Conservation (phyloP, 129 eudicot species). For the Glebionis coronaria region DNA sequence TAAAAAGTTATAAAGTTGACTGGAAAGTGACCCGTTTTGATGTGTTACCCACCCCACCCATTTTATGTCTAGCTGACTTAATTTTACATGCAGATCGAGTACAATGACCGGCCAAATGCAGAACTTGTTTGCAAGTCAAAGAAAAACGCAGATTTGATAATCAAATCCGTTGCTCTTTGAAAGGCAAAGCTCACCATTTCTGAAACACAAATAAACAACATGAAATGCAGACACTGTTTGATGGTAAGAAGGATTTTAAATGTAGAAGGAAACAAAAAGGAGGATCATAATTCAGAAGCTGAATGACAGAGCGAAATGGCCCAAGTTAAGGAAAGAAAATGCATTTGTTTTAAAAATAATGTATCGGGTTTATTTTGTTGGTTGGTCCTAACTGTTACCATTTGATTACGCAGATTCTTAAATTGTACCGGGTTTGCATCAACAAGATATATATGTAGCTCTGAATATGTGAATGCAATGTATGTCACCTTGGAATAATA, state of each 20-base stretch:
- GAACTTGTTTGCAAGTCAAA: slow-evolving; percentile 76
- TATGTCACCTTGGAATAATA: too few species aligned
- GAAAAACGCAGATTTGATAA: slow-evolving; percentile 77
- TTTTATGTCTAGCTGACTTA: slow-evolving; percentile 3
- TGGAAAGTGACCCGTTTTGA: not conserved
- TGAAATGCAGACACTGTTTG: not conserved
- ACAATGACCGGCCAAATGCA: slow-evolving; percentile 93
- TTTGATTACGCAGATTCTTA: too few species aligned
- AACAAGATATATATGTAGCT: too few species aligned
- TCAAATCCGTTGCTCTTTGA: slow-evolving; percentile 58
- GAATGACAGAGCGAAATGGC: not conserved
- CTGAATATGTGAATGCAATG: too few species aligned
- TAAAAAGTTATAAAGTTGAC: not conserved
- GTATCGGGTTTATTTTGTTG: too few species aligned
- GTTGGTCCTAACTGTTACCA: too few species aligned
- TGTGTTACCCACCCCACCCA: not conserved
- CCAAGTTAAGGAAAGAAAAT: not conserved
- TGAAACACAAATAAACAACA: slow-evolving; percentile 9
- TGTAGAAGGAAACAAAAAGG: slow-evolving; percentile 9
- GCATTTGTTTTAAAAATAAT: too few species aligned
- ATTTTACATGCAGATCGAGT: slow-evolving; percentile 56
- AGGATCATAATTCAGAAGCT: not conserved
- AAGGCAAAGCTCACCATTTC: slow-evolving; percentile 14
- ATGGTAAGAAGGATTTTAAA: not conserved
- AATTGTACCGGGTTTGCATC: too few species aligned